Percentiles rank a stretch among this genome's conserved stretches.
These are phyloP conservation scores for Cladosporium sp. DNA, from an alignment of 2,329 filamentous ascomycete species.

Conservation along the genomic window DNA sequence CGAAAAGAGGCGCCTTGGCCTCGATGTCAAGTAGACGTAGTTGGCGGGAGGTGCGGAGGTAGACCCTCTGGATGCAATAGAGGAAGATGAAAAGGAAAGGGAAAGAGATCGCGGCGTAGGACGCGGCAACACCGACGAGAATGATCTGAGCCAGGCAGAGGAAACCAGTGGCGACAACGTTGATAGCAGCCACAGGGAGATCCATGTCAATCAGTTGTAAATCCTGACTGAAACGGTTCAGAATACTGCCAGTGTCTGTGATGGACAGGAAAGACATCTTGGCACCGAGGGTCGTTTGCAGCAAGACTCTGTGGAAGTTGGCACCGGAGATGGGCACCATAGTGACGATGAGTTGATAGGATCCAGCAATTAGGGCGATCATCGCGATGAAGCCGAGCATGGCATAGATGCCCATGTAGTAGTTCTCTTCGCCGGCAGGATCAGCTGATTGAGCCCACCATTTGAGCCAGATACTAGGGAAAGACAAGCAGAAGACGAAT, in stretches of 20 bases:
- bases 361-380: conserved; percentile 29
- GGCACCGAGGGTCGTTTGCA: conserved; percentile 10
- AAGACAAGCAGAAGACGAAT: conserved; percentile 25
- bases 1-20: conserved; percentile 47
- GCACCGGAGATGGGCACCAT: conserved; percentile 53
- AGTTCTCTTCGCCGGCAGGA: conserved; percentile 1
- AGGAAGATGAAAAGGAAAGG: conserved; percentile 30
- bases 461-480: conserved; percentile 46
- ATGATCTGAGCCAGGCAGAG: conserved; percentile 11
- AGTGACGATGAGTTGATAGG: conserved; percentile 46
- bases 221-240: conserved; percentile 42
- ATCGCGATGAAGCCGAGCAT: conserved; percentile 26
- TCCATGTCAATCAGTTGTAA: conserved; percentile 43
- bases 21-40: conserved; percentile 53
- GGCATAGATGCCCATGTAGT: conserved; percentile 18
- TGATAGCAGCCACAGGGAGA: conserved; percentile 23
- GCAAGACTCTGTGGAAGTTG: conserved; percentile 39
- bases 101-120: conserved; percentile 37
- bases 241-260: conserved; percentile 37
- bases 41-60: conserved; percentile 46
- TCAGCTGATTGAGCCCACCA: conserved; percentile 38
- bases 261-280: conserved; percentile 37
- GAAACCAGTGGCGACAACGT: conserved; percentile 11
- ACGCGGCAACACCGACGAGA: conserved; percentile 1
- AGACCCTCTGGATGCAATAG: conserved; percentile 42